Base-by-base conservation (phyloP, 495 filamentous ascomycete species). In the Aspergillus nanangensis region DNA sequence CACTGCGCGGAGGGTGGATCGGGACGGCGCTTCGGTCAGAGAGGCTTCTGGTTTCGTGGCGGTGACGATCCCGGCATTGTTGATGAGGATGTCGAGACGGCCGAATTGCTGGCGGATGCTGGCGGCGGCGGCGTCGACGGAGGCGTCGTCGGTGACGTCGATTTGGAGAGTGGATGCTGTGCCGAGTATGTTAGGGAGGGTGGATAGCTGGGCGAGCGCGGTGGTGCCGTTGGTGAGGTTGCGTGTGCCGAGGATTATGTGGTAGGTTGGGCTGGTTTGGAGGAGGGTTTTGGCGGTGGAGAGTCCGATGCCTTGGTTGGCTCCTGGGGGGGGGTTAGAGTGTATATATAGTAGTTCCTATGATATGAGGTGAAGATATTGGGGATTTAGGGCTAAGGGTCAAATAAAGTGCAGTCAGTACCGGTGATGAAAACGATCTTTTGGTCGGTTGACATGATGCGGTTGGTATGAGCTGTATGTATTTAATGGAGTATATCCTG, bases 221-320 rank as follows among this genome's bases (percentile, higher is more conserved):
- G 33, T 5, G 8, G 5, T 15, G 8, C 11, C 33, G 8, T 1
- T 36, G 33, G 33, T 5, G 8, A 15, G 33, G 15, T 13, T 15
- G 14, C 33, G 33, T 5, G 8, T 5, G 33, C 33, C 15, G 33
- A 36, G 8, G 5, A 36, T 13, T 7, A 36, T 5, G 14, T 36
- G 33, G 33, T 66, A 61, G 44, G 60, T 52, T 18, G 42, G 27
- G 22, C 48, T 46, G 14, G 57, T 37, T 0, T 41, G 46, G 29
- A 42, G 27, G 17, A 66, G 52, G 34, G 51, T 37, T 48, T 60
- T 53, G 5, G 58, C 44, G 13, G 53, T 59, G 23, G 55, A 58
- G 24, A 56, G 62, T 27, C 62, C 62, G 32, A 66, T 43, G 5
- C 62, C 62, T 22, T 62, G 58, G 43, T 66, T 66, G 32, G 58